Base-by-base conservation (phyloP, 2,329 filamentous ascomycete genomes). In the Ophiostoma sp. region DNA sequence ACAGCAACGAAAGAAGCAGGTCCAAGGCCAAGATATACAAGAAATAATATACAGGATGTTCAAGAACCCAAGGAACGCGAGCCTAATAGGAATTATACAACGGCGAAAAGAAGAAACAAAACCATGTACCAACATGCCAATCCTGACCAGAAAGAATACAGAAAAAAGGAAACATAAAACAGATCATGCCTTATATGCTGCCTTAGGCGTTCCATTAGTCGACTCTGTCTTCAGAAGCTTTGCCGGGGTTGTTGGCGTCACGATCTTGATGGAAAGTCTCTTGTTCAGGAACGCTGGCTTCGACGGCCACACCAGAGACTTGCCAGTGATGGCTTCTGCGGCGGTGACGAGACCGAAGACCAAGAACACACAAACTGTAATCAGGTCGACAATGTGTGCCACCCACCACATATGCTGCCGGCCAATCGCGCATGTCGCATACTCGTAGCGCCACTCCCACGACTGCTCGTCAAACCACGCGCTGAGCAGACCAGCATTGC, bases 351-450 rank as follows among this genome's bases (percentile, higher is more conserved):
- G 52, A 6, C 66, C 71, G 36, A 73, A 74, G 5, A 74, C 68
- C 39, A 77, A 10, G 0, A 72, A 17, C 10, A 71, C 76, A 6
- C 81, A 65, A 1, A 83, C 52, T 1, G 81, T 79, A 70, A 83
- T 76, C 8, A 93, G 73, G 76, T 93, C 89, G 44, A 93, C 72
- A 65, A 94, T 84, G 81, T 98, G 94, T 6, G 95, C 88, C 4
- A 87, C 84, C 95, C 95, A 99, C 95, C 95, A 99, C 68, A 94
- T 85, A 81, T 97, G 93, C 83, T 97, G 94, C 33, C 89, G 87
- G 0, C 95, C 95, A 48, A 96, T 81, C 2, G 86, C 84, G 77
- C 95, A 99, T 73, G 87, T 90, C 10, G 82, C 83, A 75, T 95
- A 95, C 75, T 94, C 92, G 74, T 91, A 91, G 73, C 85, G 85